These are phyloP conservation scores for Epipyxis sp. DNA, from an alignment of 108 stramenopile genomes.

Conservation along the genomic window DNA sequence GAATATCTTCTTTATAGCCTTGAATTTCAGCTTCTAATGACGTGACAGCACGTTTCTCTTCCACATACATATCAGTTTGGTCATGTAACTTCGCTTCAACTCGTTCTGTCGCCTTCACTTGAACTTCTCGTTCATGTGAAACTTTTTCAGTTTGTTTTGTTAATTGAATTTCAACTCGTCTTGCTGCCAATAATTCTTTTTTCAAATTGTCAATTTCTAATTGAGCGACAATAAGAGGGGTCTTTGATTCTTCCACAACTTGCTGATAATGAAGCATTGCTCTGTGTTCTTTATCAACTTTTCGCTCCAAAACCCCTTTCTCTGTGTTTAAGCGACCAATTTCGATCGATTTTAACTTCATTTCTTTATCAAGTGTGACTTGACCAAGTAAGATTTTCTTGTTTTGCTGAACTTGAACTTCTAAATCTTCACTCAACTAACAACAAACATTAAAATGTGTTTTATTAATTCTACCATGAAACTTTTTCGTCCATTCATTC, in stretches of 20 bases:
- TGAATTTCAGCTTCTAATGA: neutral
- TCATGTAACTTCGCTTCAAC: slow-evolving; percentile 54
- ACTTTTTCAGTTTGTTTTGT: slow-evolving; percentile 44
- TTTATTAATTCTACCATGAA: too few species aligned
- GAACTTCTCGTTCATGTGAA: slow-evolving; percentile 50
- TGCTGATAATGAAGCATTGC: slow-evolving; percentile 35
- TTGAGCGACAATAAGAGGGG: slow-evolving; percentile 43
- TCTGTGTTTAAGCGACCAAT: slow-evolving; percentile 38
- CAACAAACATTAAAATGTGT: too few species aligned
- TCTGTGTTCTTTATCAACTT: slow-evolving; percentile 55
- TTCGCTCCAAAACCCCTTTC: slow-evolving; percentile 48
- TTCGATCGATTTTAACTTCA: slow-evolving; percentile 36
- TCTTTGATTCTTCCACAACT: slow-evolving; percentile 50
- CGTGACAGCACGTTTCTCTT: neutral
- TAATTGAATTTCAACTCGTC: slow-evolving; percentile 21
- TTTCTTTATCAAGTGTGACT: slow-evolving; percentile 51
- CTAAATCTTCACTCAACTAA: slow-evolving; percentile 13
- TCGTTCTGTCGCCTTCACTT: slow-evolving; percentile 30
- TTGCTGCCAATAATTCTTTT: slow-evolving; percentile 36
- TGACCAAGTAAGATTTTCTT: neutral
- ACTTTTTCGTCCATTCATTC: too few species aligned
- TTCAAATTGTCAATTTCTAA: slow-evolving; percentile 49
- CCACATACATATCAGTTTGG: slow-evolving; percentile 51
- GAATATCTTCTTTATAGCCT: slow-evolving; percentile 27
- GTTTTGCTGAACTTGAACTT: neutral